Base-by-base conservation (phyloP, 2,329 filamentous ascomycete species). In the Penicillium janthinellum region DNA sequence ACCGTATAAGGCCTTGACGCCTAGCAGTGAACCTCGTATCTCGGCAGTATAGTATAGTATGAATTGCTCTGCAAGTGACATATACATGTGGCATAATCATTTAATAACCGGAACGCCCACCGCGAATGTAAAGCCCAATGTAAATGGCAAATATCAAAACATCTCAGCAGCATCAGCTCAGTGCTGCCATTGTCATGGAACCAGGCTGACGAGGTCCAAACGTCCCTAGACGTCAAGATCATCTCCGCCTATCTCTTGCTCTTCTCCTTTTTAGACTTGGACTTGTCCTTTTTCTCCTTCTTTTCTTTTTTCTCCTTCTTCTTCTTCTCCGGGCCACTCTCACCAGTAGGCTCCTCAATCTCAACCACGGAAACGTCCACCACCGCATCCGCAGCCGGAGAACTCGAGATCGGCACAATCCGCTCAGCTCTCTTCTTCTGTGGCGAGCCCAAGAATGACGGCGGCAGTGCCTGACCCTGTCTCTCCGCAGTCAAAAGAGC, bases 401-500 rank as follows among this genome's bases (percentile, higher is more conserved):
- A 58, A 17, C 52, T 49, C 20, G 62, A 58, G 17, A 68, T 56
- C 10, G 70, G 56, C 47, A 73, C 55, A 8, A 68, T 61, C 1
- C 69, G 69, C 10, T 66, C 67, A 12, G 63, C 39, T 52, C 58
- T 63, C 51, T 57, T 63, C 14, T 57, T 31, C 2, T 56, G 25
- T 2, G 54, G 31, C 2, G 63, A 55, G n/a, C 49, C 39, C 28
- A 62, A 55, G 39, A 67, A 65, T 8, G 68, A 65, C 4, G 63
- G 58, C 12, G 70, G 62, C 66, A 58, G 63, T 52, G 66, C 79
- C 75, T 67, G 75, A 28, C 70, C 73, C 53, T 67, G 70, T 41
- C 70, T 78, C 71, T 89, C 86, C 60, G 84, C 80, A 8, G 82
- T 80, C 49, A 85, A 78, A 34, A 90, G 78, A 28, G 79, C 78